phyloP scores from a whole-genome alignment of 2,329 filamentous ascomycete species.

The Zymoseptoria crescenta region DNA sequence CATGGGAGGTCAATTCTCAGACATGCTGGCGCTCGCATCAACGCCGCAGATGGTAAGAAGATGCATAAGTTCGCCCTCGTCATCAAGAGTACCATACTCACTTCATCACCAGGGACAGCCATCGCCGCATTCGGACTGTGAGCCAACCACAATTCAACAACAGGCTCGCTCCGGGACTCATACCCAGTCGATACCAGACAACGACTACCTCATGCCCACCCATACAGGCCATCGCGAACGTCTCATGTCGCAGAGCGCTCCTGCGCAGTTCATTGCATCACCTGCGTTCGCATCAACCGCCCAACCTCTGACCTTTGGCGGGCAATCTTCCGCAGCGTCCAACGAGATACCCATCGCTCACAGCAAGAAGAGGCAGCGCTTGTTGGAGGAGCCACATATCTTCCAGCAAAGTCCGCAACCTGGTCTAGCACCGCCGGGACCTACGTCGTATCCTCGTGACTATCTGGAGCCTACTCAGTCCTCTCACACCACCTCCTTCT shows the following conservation, averaged over 20 bases:
- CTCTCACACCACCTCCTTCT: neutral
- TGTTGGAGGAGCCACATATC: neutral
- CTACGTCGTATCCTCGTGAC: neutral
- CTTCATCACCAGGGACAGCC: neutral
- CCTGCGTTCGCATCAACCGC: neutral
- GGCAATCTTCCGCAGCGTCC: neutral
- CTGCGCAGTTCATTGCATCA: neutral
- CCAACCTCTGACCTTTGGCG: neutral
- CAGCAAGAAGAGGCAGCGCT: neutral
- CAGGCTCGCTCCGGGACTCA: neutral
- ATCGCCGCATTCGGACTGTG: conserved; percentile 4
- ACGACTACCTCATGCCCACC: neutral
- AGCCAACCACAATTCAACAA: neutral
- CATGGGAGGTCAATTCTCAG: conserved; percentile 5
- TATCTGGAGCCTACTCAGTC: neutral
- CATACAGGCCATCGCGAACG: neutral
- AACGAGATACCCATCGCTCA: neutral
- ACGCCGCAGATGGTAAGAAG: conserved; percentile 7
- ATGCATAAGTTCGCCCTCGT: neutral
- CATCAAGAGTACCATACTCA: neutral
- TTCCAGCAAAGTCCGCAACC: neutral
- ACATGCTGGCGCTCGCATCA: conserved; percentile 6
- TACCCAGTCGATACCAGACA: conserved; percentile 1
- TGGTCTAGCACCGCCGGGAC: neutral
- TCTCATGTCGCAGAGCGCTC: neutral